Conservation (phyloP, 192 early-diverging fungal species). For the Coemansia sp. region DNA sequence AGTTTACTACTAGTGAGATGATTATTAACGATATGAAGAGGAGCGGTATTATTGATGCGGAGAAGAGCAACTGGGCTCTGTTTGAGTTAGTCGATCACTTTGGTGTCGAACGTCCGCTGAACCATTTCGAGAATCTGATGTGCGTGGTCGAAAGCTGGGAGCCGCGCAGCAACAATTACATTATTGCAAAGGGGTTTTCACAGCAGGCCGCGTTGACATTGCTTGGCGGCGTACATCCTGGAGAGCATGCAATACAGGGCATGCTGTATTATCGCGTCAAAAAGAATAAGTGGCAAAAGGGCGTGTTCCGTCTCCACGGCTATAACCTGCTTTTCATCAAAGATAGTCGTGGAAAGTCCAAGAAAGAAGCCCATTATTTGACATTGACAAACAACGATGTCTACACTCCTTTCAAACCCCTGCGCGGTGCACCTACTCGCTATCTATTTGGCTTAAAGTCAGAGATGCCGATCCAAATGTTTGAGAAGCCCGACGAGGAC, state of each 20-base stretch:
- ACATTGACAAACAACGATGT: conserved; percentile 76
- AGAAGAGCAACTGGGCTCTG: conserved; percentile 69
- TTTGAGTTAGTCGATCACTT: conserved; percentile 89
- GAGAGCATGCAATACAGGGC: conserved; percentile 56
- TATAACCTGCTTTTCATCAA: conserved; percentile 41
- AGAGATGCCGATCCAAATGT: conserved; percentile 70
- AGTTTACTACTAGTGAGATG: conserved; percentile 69
- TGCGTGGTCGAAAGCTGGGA: conserved; percentile 86
- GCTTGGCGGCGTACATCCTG: conserved; percentile 31
- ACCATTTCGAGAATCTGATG: conserved; percentile 87
- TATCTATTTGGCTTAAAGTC: conserved; percentile 86
- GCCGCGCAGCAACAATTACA: conserved; percentile 67
- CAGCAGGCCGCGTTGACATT: conserved; percentile 28
- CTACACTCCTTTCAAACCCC: conserved; percentile 70
- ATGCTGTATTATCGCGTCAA: conserved; percentile 76
- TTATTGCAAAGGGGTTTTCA: conserved; percentile 71
- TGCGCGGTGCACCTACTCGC: conserved; percentile 70
- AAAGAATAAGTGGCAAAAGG: conserved; percentile 82
- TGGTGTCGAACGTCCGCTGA: conserved; percentile 84
- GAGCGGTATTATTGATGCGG: conserved; percentile 56
- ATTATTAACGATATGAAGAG: conserved; percentile 69
- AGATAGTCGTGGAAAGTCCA: conserved; percentile 28
- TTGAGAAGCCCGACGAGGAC: conserved; percentile 81
- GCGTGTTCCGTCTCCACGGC: conserved; percentile 62
- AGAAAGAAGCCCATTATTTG: conserved; percentile 46